phyloP scores from a whole-genome alignment of 192 early-diverging fungal genomes.

The Umbelopsis vinacea region DNA sequence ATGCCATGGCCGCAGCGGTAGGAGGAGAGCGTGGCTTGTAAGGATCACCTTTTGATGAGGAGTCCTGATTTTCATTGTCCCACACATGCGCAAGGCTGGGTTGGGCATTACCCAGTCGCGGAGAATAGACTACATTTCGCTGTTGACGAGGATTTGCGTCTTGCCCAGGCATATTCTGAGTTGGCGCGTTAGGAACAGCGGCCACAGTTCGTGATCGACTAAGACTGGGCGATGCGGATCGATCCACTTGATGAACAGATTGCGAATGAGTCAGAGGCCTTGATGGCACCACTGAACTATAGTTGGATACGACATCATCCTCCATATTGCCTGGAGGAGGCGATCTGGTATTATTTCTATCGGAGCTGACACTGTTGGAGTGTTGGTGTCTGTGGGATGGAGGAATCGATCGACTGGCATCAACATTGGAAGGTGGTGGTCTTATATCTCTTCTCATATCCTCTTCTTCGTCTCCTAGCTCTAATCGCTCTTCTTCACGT shows the following conservation, averaged over 20 bases:
- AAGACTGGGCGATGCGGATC: not conserved
- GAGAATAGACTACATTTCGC: constrained; percentile 14
- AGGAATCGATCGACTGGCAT: too few species aligned
- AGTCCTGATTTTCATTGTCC: not conserved
- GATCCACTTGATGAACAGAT: not conserved
- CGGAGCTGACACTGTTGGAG: not conserved
- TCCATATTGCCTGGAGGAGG: not conserved
- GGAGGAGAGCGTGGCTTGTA: not conserved
- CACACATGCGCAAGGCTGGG: not conserved
- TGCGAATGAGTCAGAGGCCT: not conserved
- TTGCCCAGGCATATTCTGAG: constrained; percentile 11
- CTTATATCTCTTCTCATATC: not conserved
- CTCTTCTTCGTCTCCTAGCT: constrained; percentile 13
- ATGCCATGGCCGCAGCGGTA: not conserved
- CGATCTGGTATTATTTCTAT: not conserved
- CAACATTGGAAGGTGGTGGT: not conserved
- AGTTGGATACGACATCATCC: constrained; percentile 9
- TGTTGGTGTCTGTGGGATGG: not conserved
- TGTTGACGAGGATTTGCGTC: constrained; percentile 8
- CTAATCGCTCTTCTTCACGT: constrained; percentile 16
- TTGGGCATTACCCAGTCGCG: not conserved
- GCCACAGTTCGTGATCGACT: constrained; percentile 5
- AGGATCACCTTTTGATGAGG: not conserved
- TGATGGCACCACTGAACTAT: constrained; percentile 8
- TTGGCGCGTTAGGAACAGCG: not conserved